Evolutionary conservation across 2,329 filamentous ascomycete species (phyloP).

Genomic region (Neopestalotiopsis rosae): DNA sequence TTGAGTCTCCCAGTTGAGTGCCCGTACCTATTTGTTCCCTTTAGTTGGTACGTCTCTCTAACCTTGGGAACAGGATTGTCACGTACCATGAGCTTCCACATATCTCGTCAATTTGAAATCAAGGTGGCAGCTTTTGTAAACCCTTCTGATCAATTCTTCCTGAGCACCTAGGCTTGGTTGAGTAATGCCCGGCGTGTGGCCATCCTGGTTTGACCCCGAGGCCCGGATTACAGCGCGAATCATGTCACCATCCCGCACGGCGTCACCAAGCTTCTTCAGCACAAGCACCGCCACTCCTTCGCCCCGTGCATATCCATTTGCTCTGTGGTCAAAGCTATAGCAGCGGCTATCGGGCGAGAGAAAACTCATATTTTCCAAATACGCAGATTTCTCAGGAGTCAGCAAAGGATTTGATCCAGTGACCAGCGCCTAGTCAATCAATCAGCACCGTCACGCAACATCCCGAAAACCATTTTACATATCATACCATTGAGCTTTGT

Average conservation of each 20-base stretch:
- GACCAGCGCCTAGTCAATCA: slow-evolving; percentile 30
- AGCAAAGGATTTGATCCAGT: slow-evolving; percentile 32
- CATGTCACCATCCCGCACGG: slow-evolving; percentile 42
- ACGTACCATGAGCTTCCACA: slow-evolving; percentile 29
- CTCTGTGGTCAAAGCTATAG: slow-evolving; percentile 19
- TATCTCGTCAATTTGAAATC: slow-evolving; percentile 19
- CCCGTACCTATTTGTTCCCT: slow-evolving; percentile 35
- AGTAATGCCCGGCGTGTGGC: slow-evolving; percentile 24
- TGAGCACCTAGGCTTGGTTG: slow-evolving; percentile 30
- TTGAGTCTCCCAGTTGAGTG: slow-evolving; percentile 42
- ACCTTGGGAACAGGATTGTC: neutral
- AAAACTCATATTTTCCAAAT: slow-evolving; percentile 33
- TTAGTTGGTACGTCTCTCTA: neutral
- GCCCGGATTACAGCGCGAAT: slow-evolving; percentile 38
- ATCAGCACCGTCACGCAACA: neutral
- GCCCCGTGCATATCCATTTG: slow-evolving; percentile 40
- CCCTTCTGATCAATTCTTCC: slow-evolving; percentile 28
- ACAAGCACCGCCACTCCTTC: slow-evolving; percentile 55
- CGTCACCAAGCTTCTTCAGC: slow-evolving; percentile 51
- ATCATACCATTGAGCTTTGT: slow-evolving; percentile 11
- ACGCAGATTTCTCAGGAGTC: slow-evolving; percentile 24
- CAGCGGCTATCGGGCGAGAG: slow-evolving; percentile 38
- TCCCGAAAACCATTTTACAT: neutral
- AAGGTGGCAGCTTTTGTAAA: slow-evolving; percentile 26
- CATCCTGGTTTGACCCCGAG: slow-evolving; percentile 27